Percentiles rank a stretch among this genome's conserved stretches.
Evolutionary conservation across 1,284 basidiomycete species (phyloP).

Genomic region (Polyporus tsugae): DNA sequence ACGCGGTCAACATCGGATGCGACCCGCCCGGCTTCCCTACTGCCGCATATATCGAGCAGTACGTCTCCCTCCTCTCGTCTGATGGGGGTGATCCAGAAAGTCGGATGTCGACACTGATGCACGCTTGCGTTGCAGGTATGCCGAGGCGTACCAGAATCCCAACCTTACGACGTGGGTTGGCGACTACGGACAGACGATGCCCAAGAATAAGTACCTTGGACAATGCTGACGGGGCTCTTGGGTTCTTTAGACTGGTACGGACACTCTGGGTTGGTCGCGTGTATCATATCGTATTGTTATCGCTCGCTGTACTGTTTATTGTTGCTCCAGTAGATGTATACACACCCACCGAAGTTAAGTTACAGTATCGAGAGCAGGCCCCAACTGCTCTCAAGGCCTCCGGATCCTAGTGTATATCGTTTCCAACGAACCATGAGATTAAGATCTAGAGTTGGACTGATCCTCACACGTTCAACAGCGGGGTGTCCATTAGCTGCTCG

Average conservation of each 20-base stretch:
- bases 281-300: slow-evolving; percentile 1
- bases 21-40: slow-evolving; percentile 85
- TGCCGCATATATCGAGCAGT: slow-evolving; percentile 75
- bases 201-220: slow-evolving; percentile 40
- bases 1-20: slow-evolving; percentile 80
- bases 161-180: slow-evolving; percentile 49
- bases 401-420: too few species aligned
- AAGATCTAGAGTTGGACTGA: too few species aligned
- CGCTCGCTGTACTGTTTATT: slow-evolving; percentile 1
- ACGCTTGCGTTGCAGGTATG: slow-evolving; percentile 33
- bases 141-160: slow-evolving; percentile 48
- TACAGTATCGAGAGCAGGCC: too few species aligned
- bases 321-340: not conserved
- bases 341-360: not conserved
- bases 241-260: not conserved
- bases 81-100: not conserved
- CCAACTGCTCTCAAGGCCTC: too few species aligned
- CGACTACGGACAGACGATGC: slow-evolving; percentile 44
- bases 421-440: too few species aligned
- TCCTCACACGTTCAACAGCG: too few species aligned
- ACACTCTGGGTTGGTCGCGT: not conserved
- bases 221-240: not conserved
- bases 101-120: not conserved
- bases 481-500: too few species aligned
- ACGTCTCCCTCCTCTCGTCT: slow-evolving; percentile 33